phyloP scores from a whole-genome alignment of 2,329 filamentous ascomycete genomes.

The Conoideocrella luteorostrata region DNA sequence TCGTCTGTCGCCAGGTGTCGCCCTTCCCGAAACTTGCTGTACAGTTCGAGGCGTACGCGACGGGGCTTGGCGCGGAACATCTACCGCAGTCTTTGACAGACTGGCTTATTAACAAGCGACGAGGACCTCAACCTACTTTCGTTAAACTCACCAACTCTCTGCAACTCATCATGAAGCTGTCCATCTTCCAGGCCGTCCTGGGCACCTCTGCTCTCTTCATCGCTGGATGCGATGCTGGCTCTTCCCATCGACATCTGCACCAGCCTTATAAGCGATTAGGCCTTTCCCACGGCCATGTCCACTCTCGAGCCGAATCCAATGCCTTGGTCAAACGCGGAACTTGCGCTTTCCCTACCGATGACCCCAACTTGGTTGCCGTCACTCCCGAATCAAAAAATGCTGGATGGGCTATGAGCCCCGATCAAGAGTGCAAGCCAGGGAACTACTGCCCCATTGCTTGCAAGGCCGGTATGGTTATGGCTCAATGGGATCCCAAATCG shows the following conservation, averaged over 20 bases:
- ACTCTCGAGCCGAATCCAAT: slow-evolving; percentile 14
- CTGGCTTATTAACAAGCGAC: neutral
- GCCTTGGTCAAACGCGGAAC: slow-evolving; percentile 45
- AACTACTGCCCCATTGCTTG: slow-evolving; percentile 73
- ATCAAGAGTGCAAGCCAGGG: slow-evolving; percentile 60
- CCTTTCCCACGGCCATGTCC: slow-evolving; percentile 21
- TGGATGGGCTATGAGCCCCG: slow-evolving; percentile 75
- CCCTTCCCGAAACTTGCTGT: neutral
- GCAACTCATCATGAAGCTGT: slow-evolving; percentile 43
- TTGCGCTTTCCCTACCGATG: slow-evolving; percentile 58
- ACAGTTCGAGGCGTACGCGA: slow-evolving; percentile 1
- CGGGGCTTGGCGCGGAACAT: neutral
- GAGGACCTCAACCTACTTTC: neutral
- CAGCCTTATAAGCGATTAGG: slow-evolving; percentile 30
- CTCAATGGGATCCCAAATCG: slow-evolving; percentile 69
- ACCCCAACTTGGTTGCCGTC: slow-evolving; percentile 60
- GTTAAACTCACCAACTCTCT: neutral
- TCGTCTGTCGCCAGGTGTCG: neutral
- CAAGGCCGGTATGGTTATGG: slow-evolving; percentile 67
- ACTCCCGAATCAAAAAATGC: slow-evolving; percentile 59
- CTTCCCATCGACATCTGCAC: slow-evolving; percentile 28
- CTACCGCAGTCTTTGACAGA: slow-evolving; percentile 1
- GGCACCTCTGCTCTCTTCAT: slow-evolving; percentile 41
- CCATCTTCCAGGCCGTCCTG: slow-evolving; percentile 41
- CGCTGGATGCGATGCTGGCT: slow-evolving; percentile 27